Percentiles rank a stretch among this genome's conserved stretches.
Conservation (phyloP, 257 asterid species). For the Lavandula angustifolia region DNA sequence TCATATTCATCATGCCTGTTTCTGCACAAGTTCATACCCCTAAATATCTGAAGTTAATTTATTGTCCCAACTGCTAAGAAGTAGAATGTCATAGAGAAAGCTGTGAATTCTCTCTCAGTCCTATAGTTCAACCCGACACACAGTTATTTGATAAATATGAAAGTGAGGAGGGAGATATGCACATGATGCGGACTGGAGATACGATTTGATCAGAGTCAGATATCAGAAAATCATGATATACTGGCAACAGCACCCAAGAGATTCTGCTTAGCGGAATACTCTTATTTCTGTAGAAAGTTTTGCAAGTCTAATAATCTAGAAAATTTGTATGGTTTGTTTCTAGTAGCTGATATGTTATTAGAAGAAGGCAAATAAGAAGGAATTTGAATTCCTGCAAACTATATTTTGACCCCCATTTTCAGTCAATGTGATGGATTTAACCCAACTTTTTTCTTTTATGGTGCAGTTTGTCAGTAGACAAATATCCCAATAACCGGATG, state of each 20-base stretch:
- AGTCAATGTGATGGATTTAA: conserved; percentile 8
- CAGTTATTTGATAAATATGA: neutral
- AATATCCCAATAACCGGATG: conserved; percentile 78
- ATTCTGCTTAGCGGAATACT: conserved; percentile 11
- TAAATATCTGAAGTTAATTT: neutral
- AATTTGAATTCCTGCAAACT: conserved; percentile 13
- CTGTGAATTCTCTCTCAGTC: neutral
- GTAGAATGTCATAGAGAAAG: conserved; percentile 5
- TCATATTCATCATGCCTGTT: conserved; percentile 12
- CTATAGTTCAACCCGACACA: conserved; percentile 11
- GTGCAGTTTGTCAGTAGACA: conserved; percentile 78
- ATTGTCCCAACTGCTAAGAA: conserved; percentile 13
- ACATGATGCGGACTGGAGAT: conserved; percentile 17
- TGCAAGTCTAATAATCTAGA: neutral
- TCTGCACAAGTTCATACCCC: neutral
- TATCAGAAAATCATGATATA: neutral
- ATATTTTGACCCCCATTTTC: conserved; percentile 8
- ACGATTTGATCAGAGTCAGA: neutral
- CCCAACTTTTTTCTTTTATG: conserved; percentile 26
- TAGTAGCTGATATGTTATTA: conserved; percentile 10
- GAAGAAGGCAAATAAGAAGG: conserved; percentile 10
- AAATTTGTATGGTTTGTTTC: conserved; percentile 12
- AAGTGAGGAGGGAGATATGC: conserved; percentile 9
- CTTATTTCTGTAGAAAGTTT: neutral
- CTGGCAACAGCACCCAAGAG: conserved; percentile 5